A percentile compares a stretch with the other conserved stretches of the same genome.
Evolutionary conservation across 495 filamentous ascomycete genomes (phyloP).

Genomic region (Lineolata rhizophorae): DNA sequence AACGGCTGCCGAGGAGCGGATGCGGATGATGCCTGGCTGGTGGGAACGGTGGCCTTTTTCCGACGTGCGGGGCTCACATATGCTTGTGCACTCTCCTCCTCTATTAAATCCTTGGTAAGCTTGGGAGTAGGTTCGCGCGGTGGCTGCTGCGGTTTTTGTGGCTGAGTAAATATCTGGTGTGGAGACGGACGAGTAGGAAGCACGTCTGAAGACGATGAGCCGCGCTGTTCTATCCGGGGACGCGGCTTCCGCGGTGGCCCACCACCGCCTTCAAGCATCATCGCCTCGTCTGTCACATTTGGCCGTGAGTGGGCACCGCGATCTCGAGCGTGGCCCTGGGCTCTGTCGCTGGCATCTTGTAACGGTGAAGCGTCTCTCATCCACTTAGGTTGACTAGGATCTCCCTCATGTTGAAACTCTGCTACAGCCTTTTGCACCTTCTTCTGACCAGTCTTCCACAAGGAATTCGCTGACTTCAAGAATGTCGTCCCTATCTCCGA

Average conservation of each 20-base stretch:
- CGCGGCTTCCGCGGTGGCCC: conserved; percentile 20
- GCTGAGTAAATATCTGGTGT: conserved; percentile 25
- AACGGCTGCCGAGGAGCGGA: not conserved
- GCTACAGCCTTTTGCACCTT: conserved; percentile 86
- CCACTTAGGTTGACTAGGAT: conserved; percentile 80
- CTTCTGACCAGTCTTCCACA: conserved; percentile 89
- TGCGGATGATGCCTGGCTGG: conserved; percentile 2
- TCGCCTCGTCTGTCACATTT: conserved; percentile 63
- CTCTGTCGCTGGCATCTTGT: conserved; percentile 4
- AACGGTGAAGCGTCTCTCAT: conserved; percentile 47
- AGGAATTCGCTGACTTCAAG: conserved; percentile 76
- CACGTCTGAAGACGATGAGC: not conserved
- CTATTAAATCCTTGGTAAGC: conserved; percentile 45
- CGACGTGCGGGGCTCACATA: conserved; percentile 80
- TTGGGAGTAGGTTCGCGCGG: too few relatives aligned
- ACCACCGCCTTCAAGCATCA: conserved; percentile 55
- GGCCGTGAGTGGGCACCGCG: not conserved
- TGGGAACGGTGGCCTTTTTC: conserved; percentile 27
- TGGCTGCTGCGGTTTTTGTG: conserved; percentile 20
- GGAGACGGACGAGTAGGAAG: conserved; percentile 15
- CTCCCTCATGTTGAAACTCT: conserved; percentile 66
- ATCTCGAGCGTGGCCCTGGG: not conserved
- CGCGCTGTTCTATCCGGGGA: not conserved
- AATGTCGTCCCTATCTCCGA: conserved; percentile 63
- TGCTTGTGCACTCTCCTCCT: conserved; percentile 63